Evolutionary conservation across 345 rosid genomes (phyloP).

Genomic region (Eucalyptus fibrosa): DNA sequence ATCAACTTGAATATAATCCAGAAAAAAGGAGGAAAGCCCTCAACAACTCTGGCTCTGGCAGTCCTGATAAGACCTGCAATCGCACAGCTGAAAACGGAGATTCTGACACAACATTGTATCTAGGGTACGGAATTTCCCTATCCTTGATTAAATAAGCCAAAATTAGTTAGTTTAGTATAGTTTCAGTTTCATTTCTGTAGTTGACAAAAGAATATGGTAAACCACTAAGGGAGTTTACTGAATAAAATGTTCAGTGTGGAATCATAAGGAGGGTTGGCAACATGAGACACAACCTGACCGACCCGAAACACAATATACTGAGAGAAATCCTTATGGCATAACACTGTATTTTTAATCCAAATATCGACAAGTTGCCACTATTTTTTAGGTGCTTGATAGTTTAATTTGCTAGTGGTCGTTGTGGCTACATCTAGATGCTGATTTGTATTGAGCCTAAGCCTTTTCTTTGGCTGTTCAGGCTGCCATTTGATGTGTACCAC

Average conservation of each 20-base stretch:
- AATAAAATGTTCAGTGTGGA: background rate
- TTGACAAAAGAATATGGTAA: background rate
- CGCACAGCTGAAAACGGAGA: slow-evolving; percentile 36
- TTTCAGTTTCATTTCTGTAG: background rate
- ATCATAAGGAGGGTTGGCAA: background rate
- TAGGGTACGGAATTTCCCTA: slow-evolving; percentile 36
- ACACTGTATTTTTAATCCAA: background rate
- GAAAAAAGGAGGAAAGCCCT: slow-evolving; percentile 29
- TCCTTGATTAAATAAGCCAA: background rate
- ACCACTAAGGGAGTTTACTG: background rate
- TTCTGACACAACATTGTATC: slow-evolving; percentile 79
- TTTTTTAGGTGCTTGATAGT: background rate
- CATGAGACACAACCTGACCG: background rate
- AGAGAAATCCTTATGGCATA: background rate
- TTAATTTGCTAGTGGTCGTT: background rate
- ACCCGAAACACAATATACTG: background rate
- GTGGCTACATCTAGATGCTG: background rate
- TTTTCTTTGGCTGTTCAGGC: slow-evolving; percentile 22
- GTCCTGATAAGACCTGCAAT: slow-evolving; percentile 20
- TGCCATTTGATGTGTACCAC: slow-evolving; percentile 36
- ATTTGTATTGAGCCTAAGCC: background rate
- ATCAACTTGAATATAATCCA: slow-evolving; percentile 43
- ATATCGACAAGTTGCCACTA: background rate
- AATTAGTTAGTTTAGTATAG: background rate
- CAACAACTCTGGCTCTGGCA: slow-evolving; percentile 8